phyloP scores from a whole-genome alignment of 208 protist genomes.

The Borovskyia barvae region DNA sequence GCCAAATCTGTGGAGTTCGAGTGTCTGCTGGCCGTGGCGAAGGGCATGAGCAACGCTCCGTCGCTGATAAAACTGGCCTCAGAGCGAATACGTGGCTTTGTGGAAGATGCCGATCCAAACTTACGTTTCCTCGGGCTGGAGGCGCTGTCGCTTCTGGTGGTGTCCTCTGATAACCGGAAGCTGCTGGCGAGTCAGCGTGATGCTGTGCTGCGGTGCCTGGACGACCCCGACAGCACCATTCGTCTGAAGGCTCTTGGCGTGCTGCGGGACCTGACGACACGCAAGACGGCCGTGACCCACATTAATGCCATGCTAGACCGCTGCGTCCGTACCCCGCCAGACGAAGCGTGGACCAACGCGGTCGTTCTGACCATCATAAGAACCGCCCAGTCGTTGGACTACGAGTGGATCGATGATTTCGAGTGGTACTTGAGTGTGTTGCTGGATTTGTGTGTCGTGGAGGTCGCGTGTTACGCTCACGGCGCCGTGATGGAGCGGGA shows the following conservation, averaged over 20 bases:
- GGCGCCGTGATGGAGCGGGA: slow-evolving; percentile 89
- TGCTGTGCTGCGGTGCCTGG: slow-evolving; percentile 91
- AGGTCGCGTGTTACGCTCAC: slow-evolving; percentile 61
- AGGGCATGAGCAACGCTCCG: slow-evolving; percentile 80
- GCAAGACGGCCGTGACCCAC: slow-evolving; percentile 88
- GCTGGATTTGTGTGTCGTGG: slow-evolving; percentile 81
- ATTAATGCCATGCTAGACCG: slow-evolving; percentile 75
- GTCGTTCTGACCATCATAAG: slow-evolving; percentile 89
- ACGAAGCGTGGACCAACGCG: slow-evolving; percentile 92
- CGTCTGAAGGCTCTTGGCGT: slow-evolving; percentile 93
- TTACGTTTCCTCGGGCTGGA: slow-evolving; percentile 98
- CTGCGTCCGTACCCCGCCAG: slow-evolving; percentile 52
- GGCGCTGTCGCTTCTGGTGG: slow-evolving; percentile 90
- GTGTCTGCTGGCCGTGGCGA: slow-evolving; percentile 94
- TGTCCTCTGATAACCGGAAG: slow-evolving; percentile 83
- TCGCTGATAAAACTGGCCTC: slow-evolving; percentile 90
- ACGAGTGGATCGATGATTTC: slow-evolving; percentile 94
- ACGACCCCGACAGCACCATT: slow-evolving; percentile 97
- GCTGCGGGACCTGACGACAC: slow-evolving; percentile 89
- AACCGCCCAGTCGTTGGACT: slow-evolving; percentile 81
- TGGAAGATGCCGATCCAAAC: slow-evolving; percentile 98
- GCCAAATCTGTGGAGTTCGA: slow-evolving; percentile 97
- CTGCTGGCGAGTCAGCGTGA: slow-evolving; percentile 90
- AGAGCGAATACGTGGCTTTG: slow-evolving; percentile 93
- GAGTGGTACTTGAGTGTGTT: slow-evolving; percentile 97